These are phyloP conservation scores for Solanum clarkiae DNA, from an alignment of 257 asterid genomes.

Conservation along the genomic window DNA sequence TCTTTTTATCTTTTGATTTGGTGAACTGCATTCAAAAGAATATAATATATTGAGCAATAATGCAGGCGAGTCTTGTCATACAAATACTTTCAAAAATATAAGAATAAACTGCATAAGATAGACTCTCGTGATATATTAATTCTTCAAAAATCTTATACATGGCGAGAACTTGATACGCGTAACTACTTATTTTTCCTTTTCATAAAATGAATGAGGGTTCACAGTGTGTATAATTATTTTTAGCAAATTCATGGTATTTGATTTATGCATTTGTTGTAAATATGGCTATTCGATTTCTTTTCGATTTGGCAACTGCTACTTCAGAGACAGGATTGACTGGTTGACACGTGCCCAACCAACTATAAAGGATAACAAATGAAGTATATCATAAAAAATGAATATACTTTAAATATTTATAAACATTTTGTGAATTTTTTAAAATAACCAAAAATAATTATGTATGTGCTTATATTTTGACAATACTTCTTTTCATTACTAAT, in stretches of 20 bases:
- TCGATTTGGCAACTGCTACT: neutral
- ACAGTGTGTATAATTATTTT: neutral
- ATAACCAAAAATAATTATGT: neutral
- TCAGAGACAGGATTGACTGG: neutral
- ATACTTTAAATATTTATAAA: neutral
- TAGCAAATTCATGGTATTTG: neutral
- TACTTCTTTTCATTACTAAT: neutral
- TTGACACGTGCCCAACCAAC: neutral
- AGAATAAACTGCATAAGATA: fast-evolving
- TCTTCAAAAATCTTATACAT: fast-evolving
- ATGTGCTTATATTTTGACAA: neutral
- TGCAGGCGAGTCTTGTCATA: neutral
- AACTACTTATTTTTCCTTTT: neutral
- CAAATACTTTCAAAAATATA: fast-evolving
- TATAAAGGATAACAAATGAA: neutral
- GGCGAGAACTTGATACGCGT: fast-evolving
- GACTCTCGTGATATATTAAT: neutral
- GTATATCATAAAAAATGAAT: too few relatives aligned
- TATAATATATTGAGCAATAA: neutral
- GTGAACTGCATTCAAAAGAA: neutral
- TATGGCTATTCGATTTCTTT: neutral
- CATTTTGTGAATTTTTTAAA: neutral
- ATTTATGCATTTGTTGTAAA: neutral
- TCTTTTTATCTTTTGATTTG: neutral
- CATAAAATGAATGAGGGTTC: neutral